Evolutionary conservation across 148 eudicot species (phyloP).

Genomic region (Gaultheria prostrata): DNA sequence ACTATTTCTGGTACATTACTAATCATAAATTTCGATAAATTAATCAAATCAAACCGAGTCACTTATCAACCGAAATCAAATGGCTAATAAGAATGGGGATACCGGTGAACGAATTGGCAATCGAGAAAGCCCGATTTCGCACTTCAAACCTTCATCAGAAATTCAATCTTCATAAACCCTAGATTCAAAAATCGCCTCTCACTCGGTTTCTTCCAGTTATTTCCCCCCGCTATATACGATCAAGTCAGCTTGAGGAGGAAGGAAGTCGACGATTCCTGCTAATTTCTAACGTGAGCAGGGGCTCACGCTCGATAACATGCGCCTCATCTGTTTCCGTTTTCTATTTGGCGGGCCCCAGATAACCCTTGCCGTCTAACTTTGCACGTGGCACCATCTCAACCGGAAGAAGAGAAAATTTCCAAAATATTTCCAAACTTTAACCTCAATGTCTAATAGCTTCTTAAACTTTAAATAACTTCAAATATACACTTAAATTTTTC

Average conservation of each 20-base stretch:
- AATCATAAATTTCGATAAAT: background rate
- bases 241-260: background rate
- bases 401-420: background rate
- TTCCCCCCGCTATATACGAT: background rate
- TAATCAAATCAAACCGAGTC: background rate
- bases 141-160: background rate
- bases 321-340: background rate
- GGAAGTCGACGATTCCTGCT: background rate
- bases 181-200: background rate
- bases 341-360: background rate
- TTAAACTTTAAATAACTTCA: too few relatives aligned
- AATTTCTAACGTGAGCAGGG: conserved; percentile 1
- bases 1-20: background rate
- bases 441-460: too few relatives aligned
- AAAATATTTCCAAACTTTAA: too few relatives aligned
- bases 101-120: background rate
- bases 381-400: conserved; percentile 5
- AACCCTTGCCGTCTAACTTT: background rate
- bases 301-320: background rate
- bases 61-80: background rate
- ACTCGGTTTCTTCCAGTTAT: background rate
- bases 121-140: background rate
- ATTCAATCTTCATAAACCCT: conserved; percentile 9
- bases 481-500: too few relatives aligned
- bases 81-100: background rate